phyloP scores from a whole-genome alignment of 2,329 filamentous ascomycete genomes.

The Trichoderma koningii region DNA sequence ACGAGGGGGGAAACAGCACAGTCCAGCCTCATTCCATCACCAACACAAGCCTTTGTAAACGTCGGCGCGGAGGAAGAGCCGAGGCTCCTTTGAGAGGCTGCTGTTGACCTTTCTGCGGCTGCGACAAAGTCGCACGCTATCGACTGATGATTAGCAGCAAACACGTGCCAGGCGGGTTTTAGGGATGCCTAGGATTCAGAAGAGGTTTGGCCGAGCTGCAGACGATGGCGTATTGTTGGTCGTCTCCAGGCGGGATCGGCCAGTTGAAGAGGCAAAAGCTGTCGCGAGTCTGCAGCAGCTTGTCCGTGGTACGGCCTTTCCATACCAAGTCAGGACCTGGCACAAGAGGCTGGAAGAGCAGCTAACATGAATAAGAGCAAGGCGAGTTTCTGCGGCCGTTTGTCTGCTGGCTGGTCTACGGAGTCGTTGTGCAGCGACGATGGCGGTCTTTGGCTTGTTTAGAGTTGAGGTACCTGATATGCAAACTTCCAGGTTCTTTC shows the following conservation, averaged over 20 bases:
- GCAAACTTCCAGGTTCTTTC: too few relatives aligned
- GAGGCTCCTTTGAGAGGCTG: too few relatives aligned
- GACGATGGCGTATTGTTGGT: conserved; percentile 13
- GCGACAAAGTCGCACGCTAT: neutral
- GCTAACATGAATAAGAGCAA: neutral
- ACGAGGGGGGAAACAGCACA: neutral
- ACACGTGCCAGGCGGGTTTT: conserved; percentile 4
- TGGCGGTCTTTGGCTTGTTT: too few relatives aligned
- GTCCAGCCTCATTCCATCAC: neutral
- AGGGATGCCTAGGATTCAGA: neutral
- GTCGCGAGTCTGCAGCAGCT: conserved; percentile 17
- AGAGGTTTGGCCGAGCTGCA: conserved; percentile 19
- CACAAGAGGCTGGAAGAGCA: neutral
- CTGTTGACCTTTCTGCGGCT: too few relatives aligned
- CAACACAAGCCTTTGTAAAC: neutral
- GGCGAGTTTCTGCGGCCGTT: too few relatives aligned
- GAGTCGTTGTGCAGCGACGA: too few relatives aligned
- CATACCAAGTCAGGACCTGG: neutral
- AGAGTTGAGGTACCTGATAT: too few relatives aligned
- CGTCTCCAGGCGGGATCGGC: conserved; percentile 1
- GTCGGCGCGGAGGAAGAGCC: too few relatives aligned
- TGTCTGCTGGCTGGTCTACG: neutral
- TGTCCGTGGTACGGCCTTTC: neutral
- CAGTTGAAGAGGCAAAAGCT: conserved; percentile 14
- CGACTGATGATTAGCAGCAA: conserved; percentile 1